Evolutionary conservation across 495 filamentous ascomycete genomes (phyloP), one percentile per base, ranked within the genome.

Genomic region (Penicillium lagena): DNA sequence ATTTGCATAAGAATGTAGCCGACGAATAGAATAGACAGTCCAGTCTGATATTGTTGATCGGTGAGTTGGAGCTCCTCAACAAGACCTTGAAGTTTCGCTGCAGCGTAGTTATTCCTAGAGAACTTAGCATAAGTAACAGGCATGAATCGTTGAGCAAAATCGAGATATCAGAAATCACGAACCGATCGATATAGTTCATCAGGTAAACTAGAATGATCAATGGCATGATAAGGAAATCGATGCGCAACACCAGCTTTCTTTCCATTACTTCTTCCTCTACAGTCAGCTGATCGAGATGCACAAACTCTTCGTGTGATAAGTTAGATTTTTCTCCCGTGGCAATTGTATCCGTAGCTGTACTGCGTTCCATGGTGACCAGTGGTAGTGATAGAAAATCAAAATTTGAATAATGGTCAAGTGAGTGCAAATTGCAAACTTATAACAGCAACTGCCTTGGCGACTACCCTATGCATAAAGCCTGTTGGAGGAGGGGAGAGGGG

Each of bases 181-280:
- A 72, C 58, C 73, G 69, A 49, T 80, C 75, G 29, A 78, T 76
- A 49, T 77, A 77, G 46, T 80, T 80, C 63, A 80, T 70, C 29
- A 80, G 56, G 45, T 78, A 80, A 7, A 79, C 72, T 22, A 77
- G 40, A 41, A 80, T 77, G 0, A 79, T 66, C 53, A 77, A 45
- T 7, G 77, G 78, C 70, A 81, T 74, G 37, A 80, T 71, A 40
- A 75, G 44, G 5, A 59, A 40, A 47, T 80, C 77, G 42, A 81
- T 78, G 32, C 68, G 72, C 7, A 49, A 47, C 12, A 62, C 59
- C 44, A 80, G 51, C 46, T 71, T 66, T 49, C 65, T 72, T 55
- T 80, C 73, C 2, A 72, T 42, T 0, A 57, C 51, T 39, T 64
- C 55, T 50, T 78, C 72, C 29, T 76, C 73, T 7, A 60, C 57